These are phyloP conservation scores for Tardiomyces depauwii DNA, from an alignment of 1,139 yeast species.

Conservation along the genomic window DNA sequence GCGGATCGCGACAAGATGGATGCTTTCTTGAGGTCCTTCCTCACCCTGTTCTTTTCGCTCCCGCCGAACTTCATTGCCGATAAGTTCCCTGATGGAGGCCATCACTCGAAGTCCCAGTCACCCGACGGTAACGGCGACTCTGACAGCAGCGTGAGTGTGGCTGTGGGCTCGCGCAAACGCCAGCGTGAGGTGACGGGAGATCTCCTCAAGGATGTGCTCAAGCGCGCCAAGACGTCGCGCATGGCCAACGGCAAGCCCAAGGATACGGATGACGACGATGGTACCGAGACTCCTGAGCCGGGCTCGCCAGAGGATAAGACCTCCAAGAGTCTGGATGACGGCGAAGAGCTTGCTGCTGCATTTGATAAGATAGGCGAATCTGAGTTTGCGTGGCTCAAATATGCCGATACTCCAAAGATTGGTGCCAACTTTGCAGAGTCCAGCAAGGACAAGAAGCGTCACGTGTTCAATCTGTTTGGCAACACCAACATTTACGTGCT, in stretches of 20 bases:
- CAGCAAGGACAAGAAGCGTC: constrained; percentile 16
- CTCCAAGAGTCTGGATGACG: constrained; percentile 10
- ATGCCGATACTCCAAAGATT: constrained; percentile 3
- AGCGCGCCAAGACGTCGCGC: constrained; percentile 11
- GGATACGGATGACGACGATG: constrained; percentile 7
- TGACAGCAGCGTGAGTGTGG: not conserved
- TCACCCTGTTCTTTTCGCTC: constrained; percentile 53
- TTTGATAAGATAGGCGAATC: constrained; percentile 24
- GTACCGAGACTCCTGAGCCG: constrained; percentile 8
- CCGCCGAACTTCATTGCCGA: constrained; percentile 8
- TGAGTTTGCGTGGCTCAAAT: constrained; percentile 11
- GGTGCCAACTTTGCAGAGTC: not conserved
- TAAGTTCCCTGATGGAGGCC: constrained; percentile 8
- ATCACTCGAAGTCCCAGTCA: not conserved
- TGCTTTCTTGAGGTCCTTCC: constrained; percentile 59
- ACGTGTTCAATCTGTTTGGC: constrained; percentile 67
- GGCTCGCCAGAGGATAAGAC: constrained; percentile 11
- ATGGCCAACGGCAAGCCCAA: constrained; percentile 6
- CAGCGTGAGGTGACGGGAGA: not conserved
- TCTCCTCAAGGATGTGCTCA: constrained; percentile 1
- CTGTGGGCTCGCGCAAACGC: not conserved
- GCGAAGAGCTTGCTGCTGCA: constrained; percentile 12
- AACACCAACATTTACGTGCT: constrained; percentile 89
- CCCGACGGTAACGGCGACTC: not conserved
- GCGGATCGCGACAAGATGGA: constrained; percentile 72